These are phyloP conservation scores for Linnemannia hyalina DNA, from an alignment of 192 early-diverging fungal species.

Conservation along the genomic window DNA sequence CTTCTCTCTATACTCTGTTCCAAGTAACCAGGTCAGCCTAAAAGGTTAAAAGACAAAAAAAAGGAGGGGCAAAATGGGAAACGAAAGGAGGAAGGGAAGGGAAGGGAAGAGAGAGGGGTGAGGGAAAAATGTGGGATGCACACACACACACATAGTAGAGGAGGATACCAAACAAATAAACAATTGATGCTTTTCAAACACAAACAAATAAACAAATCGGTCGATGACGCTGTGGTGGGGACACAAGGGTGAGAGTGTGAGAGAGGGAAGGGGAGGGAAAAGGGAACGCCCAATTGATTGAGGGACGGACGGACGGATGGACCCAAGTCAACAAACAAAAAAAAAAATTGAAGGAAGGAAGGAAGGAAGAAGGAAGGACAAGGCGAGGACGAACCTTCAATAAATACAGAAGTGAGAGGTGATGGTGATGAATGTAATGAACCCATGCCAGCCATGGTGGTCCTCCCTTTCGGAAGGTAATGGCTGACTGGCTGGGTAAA, in stretches of 20 bases:
- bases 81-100: not conserved
- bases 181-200: not conserved
- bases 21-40: not conserved
- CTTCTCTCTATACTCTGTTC: too few relatives aligned
- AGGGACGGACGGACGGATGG: not conserved
- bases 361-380: not conserved
- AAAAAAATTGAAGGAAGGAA: not conserved
- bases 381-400: not conserved
- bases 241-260: not conserved
- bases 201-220: not conserved
- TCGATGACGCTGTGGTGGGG: slow-evolving; percentile 3
- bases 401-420: too few relatives aligned
- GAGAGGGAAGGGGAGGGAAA: not conserved
- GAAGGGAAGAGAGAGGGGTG: not conserved
- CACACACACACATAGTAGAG: not conserved
- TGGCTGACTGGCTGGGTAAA: not conserved
- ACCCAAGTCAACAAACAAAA: not conserved
- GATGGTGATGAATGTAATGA: too few relatives aligned
- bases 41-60: not conserved
- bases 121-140: slow-evolving; percentile 1
- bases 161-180: not conserved
- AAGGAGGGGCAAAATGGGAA: not conserved
- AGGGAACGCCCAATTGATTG: slow-evolving; percentile 11
- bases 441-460: too few relatives aligned
- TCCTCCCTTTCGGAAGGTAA: too few relatives aligned